Conservation (phyloP, 352 stramenopile genomes). For the Globisporangium alternatum region DNA sequence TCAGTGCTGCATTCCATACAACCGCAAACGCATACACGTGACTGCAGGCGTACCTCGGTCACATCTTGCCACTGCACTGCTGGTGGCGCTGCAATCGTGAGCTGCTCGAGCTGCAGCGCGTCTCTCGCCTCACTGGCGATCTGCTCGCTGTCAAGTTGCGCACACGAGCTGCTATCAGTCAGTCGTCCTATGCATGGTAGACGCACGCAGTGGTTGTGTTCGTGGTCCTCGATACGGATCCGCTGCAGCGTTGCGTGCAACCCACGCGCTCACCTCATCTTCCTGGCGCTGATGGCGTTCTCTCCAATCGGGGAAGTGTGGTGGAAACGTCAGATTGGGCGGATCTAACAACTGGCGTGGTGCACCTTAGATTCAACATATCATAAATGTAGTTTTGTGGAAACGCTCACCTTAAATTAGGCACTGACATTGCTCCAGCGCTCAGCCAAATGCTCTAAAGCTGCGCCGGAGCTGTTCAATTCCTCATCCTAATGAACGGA, state of each 20-base stretch:
- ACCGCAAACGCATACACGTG: neutral
- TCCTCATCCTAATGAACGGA: too few relatives aligned
- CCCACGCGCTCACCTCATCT: conserved; percentile 14
- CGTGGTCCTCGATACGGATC: neutral
- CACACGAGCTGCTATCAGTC: conserved; percentile 14
- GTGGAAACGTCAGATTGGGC: conserved; percentile 8
- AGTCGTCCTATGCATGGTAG: neutral
- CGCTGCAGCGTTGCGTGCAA: neutral
- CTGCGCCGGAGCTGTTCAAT: too few relatives aligned
- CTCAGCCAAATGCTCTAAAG: neutral
- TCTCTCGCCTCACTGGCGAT: conserved; percentile 2
- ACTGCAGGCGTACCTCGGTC: conserved; percentile 34
- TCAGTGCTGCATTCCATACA: neutral
- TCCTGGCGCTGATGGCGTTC: conserved; percentile 3
- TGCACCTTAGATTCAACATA: neutral
- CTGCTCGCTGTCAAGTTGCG: conserved; percentile 13
- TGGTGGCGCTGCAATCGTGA: conserved; percentile 27
- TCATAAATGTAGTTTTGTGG: neutral
- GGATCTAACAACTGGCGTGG: neutral
- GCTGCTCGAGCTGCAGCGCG: conserved; percentile 22
- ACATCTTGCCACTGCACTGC: conserved; percentile 38
- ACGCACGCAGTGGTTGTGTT: neutral
- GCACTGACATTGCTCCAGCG: neutral
- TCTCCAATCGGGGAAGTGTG: conserved; percentile 10
- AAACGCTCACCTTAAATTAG: neutral